Evolutionary conservation across 2,329 filamentous ascomycete genomes (phyloP).

Genomic region (Hymenoscyphus scutula): DNA sequence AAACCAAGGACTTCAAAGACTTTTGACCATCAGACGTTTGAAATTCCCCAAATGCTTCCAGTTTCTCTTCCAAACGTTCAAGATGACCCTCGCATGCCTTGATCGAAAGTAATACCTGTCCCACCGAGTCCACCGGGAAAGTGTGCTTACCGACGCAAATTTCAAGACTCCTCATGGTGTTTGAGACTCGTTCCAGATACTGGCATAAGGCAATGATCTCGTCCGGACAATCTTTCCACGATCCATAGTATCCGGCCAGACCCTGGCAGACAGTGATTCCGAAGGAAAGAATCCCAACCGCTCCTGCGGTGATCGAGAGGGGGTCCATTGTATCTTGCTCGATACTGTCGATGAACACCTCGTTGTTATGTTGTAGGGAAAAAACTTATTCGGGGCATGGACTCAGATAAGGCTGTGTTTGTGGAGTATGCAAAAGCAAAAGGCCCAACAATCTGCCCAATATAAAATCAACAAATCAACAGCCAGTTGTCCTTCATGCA

Average conservation of each 20-base stretch:
- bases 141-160: not conserved
- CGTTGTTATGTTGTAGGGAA: no score
- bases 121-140: not conserved
- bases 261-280: not conserved
- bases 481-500: no score
- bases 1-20: not conserved
- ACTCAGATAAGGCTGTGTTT: no score
- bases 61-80: not conserved
- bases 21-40: not conserved
- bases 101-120: not conserved
- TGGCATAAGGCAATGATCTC: not conserved
- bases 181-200: not conserved
- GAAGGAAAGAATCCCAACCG: not conserved
- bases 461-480: no score
- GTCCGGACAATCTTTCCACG: not conserved
- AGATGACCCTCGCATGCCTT: not conserved
- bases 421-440: no score
- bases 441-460: no score
- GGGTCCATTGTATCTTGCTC: not conserved
- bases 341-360: not conserved
- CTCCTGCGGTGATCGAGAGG: not conserved
- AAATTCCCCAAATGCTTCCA: not conserved
- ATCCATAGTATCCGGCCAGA: not conserved
- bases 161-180: not conserved
- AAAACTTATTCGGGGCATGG: no score